These are phyloP conservation scores for Colletotrichum melonis DNA, from an alignment of 2,329 filamentous ascomycete species.

Conservation along the genomic window DNA sequence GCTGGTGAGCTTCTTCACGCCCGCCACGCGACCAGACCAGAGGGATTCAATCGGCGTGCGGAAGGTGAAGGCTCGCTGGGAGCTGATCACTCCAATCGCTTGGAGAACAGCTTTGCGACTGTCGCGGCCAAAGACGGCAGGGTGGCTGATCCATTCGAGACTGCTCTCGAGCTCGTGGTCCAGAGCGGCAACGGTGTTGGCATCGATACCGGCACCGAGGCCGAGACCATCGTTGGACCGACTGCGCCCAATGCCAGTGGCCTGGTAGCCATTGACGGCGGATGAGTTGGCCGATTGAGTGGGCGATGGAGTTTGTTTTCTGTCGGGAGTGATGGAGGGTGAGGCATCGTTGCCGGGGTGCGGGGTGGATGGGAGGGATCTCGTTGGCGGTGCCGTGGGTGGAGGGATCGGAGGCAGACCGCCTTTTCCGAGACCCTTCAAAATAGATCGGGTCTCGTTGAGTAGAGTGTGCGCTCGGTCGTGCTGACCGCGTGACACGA, in stretches of 20 bases:
- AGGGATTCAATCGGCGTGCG: slow-evolving; percentile 88
- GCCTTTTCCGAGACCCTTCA: slow-evolving; percentile 96
- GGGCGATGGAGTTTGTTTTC: slow-evolving; percentile 52
- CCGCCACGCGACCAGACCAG: slow-evolving; percentile 86
- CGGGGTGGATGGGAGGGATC: slow-evolving; percentile 53
- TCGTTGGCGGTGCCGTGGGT: slow-evolving; percentile 49
- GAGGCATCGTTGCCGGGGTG: slow-evolving; percentile 60
- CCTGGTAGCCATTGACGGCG: slow-evolving; percentile 61
- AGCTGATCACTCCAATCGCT: slow-evolving; percentile 95
- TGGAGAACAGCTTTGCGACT: slow-evolving; percentile 96
- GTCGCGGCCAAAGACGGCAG: slow-evolving; percentile 92
- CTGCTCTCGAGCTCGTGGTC: slow-evolving; percentile 91
- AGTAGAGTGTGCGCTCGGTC: slow-evolving; percentile 93
- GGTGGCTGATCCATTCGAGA: slow-evolving; percentile 97
- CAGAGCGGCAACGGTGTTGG: slow-evolving; percentile 82
- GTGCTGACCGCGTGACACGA: slow-evolving; percentile 91
- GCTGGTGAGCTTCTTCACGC: slow-evolving; percentile 84
- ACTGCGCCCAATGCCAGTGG: slow-evolving; percentile 55
- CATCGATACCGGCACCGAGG: slow-evolving; percentile 82
- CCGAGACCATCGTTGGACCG: slow-evolving; percentile 69
- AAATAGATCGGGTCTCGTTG: slow-evolving; percentile 91
- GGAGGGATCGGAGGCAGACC: slow-evolving; percentile 90
- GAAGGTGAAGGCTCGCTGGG: slow-evolving; percentile 93
- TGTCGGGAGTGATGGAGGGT: slow-evolving; percentile 53
- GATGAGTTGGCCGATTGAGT: slow-evolving; percentile 61